Evolutionary conservation across 139 green algal genomes (phyloP), one percentile per base, ranked within the genome.

Genomic region (Chlorella sp.): DNA sequence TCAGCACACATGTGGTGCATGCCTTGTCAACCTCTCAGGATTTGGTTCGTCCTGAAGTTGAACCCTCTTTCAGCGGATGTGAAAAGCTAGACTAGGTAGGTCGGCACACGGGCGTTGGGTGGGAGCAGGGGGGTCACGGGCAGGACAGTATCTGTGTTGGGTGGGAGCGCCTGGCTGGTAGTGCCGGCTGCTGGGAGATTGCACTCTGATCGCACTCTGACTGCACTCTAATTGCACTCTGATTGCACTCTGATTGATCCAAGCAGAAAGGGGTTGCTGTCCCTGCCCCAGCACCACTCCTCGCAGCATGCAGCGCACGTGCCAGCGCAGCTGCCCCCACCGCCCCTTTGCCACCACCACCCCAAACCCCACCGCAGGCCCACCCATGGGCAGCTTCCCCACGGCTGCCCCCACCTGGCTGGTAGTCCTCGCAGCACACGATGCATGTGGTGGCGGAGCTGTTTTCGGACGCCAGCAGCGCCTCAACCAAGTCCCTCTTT

Each of bases 391-490:
- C 18, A 3, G 68, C 26, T 24, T n/a, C 66, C 66, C 66, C 21
- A 71, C 64, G 64, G 11, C 64, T 16, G 26, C 26, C 11, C 66
- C 28, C 66, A 89, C 85, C 85, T 37, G 85, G 30, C 19, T 53
- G 69, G 28, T 89, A 89, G 24, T 93, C 93, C 57, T 96, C 94
- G n/a, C 89, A 94, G 92, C 94, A 96, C 2, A 96, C 92, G 81
- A 42, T 90, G 91, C 94, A 96, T 7, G 85, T 90, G 15, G 83
- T 39, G n/a, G 83, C 85, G 64, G 81, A 89, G 28, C 89, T 91
- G 79, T 53, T 82, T n/a, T 48, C 71, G 0, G 61, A 53, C 0
- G 82, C 42, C n/a, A 83, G n/a, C 83, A 93, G 75, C 53, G 76
- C 61, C 28, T 84, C 57, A 30, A 95, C 87, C 64, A 95, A 85